phyloP scores from a whole-genome alignment of 371 early-diverging fungal genomes.

The Amoeboaphelidium protococcarum region DNA sequence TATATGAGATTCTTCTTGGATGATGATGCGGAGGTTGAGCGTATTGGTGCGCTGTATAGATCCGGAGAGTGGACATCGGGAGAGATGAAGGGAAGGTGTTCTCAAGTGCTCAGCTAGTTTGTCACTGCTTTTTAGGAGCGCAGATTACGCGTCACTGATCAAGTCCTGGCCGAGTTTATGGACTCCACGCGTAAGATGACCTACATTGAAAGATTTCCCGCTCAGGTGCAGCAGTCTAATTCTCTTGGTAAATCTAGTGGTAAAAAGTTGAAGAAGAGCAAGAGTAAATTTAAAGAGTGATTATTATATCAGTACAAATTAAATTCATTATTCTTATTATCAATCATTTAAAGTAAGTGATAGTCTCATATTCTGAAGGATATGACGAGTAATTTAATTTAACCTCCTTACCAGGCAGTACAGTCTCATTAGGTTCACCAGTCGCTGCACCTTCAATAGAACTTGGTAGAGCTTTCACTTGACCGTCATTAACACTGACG shows the following conservation, averaged over 20 bases:
- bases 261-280: too few relatives aligned
- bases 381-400: background rate
- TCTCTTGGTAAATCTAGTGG: too few relatives aligned
- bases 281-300: too few relatives aligned
- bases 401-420: background rate
- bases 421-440: background rate
- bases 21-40: slow-evolving; percentile 71
- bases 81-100: slow-evolving; percentile 73
- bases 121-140: slow-evolving; percentile 64
- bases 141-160: slow-evolving; percentile 32
- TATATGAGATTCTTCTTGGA: slow-evolving; percentile 92
- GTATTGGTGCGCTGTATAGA: slow-evolving; percentile 17
- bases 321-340: background rate
- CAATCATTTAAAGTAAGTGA: background rate
- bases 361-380: background rate
- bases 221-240: too few relatives aligned
- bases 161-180: slow-evolving; percentile 32
- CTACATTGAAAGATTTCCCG: background rate
- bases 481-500: background rate
- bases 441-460: background rate
- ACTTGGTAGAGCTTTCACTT: background rate
- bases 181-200: slow-evolving; percentile 6
- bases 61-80: slow-evolving; percentile 12
- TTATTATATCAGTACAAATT: too few relatives aligned
- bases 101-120: slow-evolving; percentile 55